Base-by-base conservation (phyloP, 2,329 filamentous ascomycete species). In the Periconia digitata region DNA sequence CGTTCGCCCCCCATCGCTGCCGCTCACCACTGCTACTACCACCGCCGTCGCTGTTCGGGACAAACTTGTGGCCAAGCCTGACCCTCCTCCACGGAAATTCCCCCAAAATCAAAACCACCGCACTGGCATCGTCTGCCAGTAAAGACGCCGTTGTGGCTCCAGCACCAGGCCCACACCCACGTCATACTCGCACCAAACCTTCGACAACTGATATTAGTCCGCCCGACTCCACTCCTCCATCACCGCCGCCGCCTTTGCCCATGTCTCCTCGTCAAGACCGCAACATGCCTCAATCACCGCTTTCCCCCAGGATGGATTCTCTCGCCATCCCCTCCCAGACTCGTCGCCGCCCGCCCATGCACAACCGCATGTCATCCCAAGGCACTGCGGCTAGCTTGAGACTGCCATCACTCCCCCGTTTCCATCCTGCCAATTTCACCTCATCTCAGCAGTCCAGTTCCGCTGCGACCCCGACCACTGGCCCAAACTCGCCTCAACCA, bases 361-460 rank as follows among this genome's bases (percentile, higher is more conserved):
- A 72, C 32, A 43, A 59, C 47, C 70, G 64, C 41, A 67, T 70
- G 40, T 67, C 68, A 13, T 69, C 68, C 38, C 63, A 64, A 36
- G 64, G 66, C 42, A 67, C 65, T 23, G 59, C 66, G 41, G 64
- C 60, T 22, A 67, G 71, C 21, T 64, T 79, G 29, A 73, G 74
- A 46, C 64, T 80, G 13, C 75, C 76, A n/a, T 73, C 73, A 1
- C 67, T 80, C 35, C 78, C 77, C 38, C 73, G 76, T 49, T 80
- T 78, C 67, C 78, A 80, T 50, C 78, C 78, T 6, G 76, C 77
- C 53, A 79, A 79, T 63, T 80, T 74, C 58, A 72, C 74, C 8
- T 64, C 64, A 0, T 73, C 71, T 29, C 56, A 69, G 40, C 62
- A 64, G 39, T 70, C 70, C 13, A 76, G 72, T 43, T 49, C 59